Evolutionary conservation across 306 rosid species (phyloP).

Genomic region (Malus domestica): ASM211411v1 NC_041792.1:18663407-18663906

Average conservation of each 20-base stretch:
- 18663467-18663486: background rate
- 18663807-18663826: constrained; percentile 26
- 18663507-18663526: background rate
- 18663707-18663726: background rate
- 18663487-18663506: background rate
- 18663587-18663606: background rate
- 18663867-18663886: constrained; percentile 15
- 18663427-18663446: background rate
- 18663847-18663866: constrained; percentile 12
- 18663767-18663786: constrained; percentile 51
- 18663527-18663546: background rate
- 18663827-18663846: constrained; percentile 21
- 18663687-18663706: background rate
- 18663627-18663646: background rate
- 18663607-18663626: background rate
- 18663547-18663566: background rate
- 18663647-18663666: background rate
- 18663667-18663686: background rate
- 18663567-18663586: background rate
- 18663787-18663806: constrained; percentile 51
- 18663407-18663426: background rate
- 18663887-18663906: constrained; percentile 42
- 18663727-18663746: background rate
- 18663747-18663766: constrained; percentile 37
- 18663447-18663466: background rate